Percentiles rank a stretch among this genome's conserved stretches.
These are phyloP conservation scores for Verticillium dahliae DNA, from an alignment of 2,329 filamentous ascomycete species.

Conservation along the genomic window DNA sequence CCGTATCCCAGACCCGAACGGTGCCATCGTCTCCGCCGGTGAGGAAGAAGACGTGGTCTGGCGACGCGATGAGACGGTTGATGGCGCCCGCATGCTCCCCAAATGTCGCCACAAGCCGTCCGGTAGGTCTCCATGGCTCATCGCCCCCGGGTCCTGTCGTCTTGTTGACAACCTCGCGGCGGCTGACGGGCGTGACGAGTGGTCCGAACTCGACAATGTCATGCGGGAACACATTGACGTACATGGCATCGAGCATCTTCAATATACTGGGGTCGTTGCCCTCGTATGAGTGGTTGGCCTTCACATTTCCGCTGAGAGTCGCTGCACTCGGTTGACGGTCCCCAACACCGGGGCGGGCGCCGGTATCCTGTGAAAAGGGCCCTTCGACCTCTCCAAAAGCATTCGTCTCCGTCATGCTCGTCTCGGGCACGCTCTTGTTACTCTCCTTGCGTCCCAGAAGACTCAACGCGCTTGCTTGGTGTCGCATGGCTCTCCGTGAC, in stretches of 20 bases:
- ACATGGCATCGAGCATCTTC: constrained; percentile 77
- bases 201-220: constrained; percentile 71
- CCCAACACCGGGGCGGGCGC: constrained; percentile 24
- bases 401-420: constrained; percentile 51
- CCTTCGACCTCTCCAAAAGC: constrained; percentile 55
- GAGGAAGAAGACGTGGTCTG: constrained; percentile 91
- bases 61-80: constrained; percentile 73
- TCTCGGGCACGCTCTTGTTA: constrained; percentile 52
- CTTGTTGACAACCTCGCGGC: constrained; percentile 37
- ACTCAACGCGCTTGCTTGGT: constrained; percentile 53
- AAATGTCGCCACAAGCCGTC: constrained; percentile 79
- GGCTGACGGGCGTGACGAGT: constrained; percentile 62
- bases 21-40: constrained; percentile 88
- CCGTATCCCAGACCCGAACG: constrained; percentile 90
- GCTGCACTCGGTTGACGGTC: constrained; percentile 16
- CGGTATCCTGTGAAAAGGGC: constrained; percentile 36
- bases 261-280: constrained; percentile 68
- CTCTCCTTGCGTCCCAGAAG: constrained; percentile 54
- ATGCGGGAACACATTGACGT: constrained; percentile 62
- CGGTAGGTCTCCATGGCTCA: constrained; percentile 75
- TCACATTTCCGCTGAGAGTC: constrained; percentile 11
- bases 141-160: constrained; percentile 44
- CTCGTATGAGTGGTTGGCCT: constrained; percentile 68
- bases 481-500: constrained; percentile 40
- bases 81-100: constrained; percentile 80